phyloP scores from a whole-genome alignment of 2,329 filamentous ascomycete genomes.

The Chaetomium sp. region DNA sequence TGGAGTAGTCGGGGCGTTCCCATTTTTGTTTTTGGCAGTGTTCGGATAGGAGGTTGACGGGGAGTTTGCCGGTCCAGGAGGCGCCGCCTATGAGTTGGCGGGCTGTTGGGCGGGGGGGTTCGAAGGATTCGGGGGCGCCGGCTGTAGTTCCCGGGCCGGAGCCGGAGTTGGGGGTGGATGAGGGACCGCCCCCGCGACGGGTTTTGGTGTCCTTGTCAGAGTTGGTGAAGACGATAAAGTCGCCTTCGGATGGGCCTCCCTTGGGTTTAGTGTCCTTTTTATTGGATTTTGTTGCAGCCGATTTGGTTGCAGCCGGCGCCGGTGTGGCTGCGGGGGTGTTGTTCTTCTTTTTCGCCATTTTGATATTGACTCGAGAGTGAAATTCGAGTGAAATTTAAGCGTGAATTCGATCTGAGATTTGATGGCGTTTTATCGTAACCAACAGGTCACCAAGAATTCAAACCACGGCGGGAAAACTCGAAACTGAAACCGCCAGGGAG shows the following conservation, averaged over 20 bases:
- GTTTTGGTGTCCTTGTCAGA: constrained; percentile 50
- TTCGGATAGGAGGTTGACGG: constrained; percentile 87
- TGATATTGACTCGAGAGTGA: not conserved
- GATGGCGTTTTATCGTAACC: not conserved
- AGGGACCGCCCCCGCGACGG: constrained; percentile 32
- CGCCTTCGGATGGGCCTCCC: constrained; percentile 37
- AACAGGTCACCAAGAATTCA: not conserved
- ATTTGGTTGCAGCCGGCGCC: constrained; percentile 26
- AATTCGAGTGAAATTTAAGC: not conserved
- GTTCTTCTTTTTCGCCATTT: constrained; percentile 50
- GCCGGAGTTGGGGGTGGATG: constrained; percentile 17
- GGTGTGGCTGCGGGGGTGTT: constrained; percentile 42
- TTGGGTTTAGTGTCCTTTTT: constrained; percentile 31
- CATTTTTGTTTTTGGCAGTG: constrained; percentile 94
- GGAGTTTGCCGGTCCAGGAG: constrained; percentile 96
- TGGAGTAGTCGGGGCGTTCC: constrained; percentile 88
- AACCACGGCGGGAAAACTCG: not conserved
- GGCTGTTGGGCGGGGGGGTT: constrained; percentile 54
- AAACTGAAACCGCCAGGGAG: not conserved
- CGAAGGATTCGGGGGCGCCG: constrained; percentile 21
- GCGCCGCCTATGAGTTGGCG: constrained; percentile 86
- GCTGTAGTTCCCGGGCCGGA: not conserved
- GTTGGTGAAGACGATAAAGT: constrained; percentile 52
- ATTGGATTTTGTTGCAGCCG: constrained; percentile 25
- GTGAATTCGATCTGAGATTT: not conserved